Evolutionary conservation across 2,329 filamentous ascomycete species (phyloP).

Genomic region (Penicillium sp.): DNA sequence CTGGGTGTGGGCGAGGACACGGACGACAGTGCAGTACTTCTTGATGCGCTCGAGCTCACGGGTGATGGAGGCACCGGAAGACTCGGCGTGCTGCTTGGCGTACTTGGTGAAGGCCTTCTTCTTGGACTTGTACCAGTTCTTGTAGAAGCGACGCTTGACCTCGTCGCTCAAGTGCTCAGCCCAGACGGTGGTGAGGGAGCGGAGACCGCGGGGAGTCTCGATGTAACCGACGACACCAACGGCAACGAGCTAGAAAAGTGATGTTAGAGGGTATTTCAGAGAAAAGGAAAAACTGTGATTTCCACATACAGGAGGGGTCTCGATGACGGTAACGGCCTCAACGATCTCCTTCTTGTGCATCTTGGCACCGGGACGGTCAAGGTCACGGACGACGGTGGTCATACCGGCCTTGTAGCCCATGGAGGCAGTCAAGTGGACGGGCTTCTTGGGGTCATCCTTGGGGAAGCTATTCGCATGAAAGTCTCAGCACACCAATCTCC

Average conservation of each 20-base stretch:
- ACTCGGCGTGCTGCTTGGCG: constrained; percentile 99
- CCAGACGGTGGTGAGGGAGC: constrained; percentile 99
- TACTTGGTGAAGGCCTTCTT: constrained; percentile 99
- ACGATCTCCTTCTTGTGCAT: constrained; percentile 99
- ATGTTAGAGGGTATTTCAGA: background rate
- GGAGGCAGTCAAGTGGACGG: constrained; percentile 95
- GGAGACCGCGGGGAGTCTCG: constrained; percentile 98
- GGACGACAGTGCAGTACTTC: constrained; percentile 99
- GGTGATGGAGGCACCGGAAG: constrained; percentile 85
- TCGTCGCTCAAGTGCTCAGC: constrained; percentile 99
- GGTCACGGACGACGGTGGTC: constrained; percentile 99
- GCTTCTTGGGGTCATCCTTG: constrained; percentile 99
- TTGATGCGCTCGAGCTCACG: constrained; percentile 99
- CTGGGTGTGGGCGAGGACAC: constrained; percentile 98
- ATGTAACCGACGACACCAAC: constrained; percentile 99
- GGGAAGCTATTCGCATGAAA: constrained; percentile 74
- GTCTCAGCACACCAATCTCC: constrained; percentile 40
- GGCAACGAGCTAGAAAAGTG: constrained; percentile 83
- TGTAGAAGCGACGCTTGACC: constrained; percentile 99
- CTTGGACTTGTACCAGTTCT: constrained; percentile 99
- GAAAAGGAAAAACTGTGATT: no score
- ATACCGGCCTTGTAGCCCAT: constrained; percentile 99
- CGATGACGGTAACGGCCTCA: constrained; percentile 85
- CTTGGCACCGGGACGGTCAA: constrained; percentile 99
- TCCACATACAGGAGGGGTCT: constrained; percentile 88